These are phyloP conservation scores for Pleurotus platypus DNA, from an alignment of 768 basidiomycete genomes.

Conservation along the genomic window DNA sequence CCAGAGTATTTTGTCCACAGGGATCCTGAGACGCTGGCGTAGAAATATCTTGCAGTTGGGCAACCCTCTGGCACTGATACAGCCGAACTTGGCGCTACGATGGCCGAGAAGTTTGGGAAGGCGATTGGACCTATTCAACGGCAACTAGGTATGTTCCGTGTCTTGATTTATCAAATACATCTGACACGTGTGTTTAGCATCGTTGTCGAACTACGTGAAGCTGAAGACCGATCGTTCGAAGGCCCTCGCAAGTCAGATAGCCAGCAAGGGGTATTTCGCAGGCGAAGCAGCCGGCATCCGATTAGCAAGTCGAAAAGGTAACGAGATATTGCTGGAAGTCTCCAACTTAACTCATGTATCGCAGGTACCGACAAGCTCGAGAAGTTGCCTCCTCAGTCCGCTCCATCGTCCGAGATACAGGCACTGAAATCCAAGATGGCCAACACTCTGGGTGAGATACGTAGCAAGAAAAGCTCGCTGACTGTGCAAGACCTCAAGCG, in stretches of 20 bases:
- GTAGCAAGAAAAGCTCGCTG: slow-evolving; percentile 66
- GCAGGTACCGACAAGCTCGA: slow-evolving; percentile 58
- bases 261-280: slow-evolving; percentile 85
- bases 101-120: slow-evolving; percentile 85
- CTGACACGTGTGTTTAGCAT: slow-evolving; percentile 33
- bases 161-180: neutral
- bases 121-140: slow-evolving; percentile 74
- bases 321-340: slow-evolving; percentile 12
- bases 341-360: slow-evolving; percentile 1
- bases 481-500: slow-evolving; percentile 82
- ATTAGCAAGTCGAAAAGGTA: slow-evolving; percentile 64
- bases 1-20: slow-evolving; percentile 1
- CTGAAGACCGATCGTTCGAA: slow-evolving; percentile 83
- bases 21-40: slow-evolving; percentile 1
- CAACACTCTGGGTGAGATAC: slow-evolving; percentile 62
- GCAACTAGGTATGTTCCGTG: slow-evolving; percentile 55
- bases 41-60: slow-evolving; percentile 88
- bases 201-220: slow-evolving; percentile 47
- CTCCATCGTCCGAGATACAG: slow-evolving; percentile 58
- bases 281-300: slow-evolving; percentile 85
- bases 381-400: slow-evolving; percentile 54
- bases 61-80: slow-evolving; percentile 69
- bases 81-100: slow-evolving; percentile 87
- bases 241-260: slow-evolving; percentile 78
- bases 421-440: slow-evolving; percentile 68